phyloP scores from a whole-genome alignment of 2,329 filamentous ascomycete genomes.

The Exophiala mesophila region DNA sequence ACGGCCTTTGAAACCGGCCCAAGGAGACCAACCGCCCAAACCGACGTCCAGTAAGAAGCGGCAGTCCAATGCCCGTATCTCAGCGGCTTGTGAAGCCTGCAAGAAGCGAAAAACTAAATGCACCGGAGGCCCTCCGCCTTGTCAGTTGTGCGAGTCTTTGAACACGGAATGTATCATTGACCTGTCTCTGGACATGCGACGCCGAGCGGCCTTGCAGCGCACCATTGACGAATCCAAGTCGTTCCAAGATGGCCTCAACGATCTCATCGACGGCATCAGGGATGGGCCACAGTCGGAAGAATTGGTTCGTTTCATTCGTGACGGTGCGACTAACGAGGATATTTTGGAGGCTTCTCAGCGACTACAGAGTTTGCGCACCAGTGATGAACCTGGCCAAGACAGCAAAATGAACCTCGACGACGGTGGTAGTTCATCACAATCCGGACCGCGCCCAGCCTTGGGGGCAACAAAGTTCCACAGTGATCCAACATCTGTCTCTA shows the following conservation, averaged over 20 bases:
- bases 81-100: conserved; percentile 23
- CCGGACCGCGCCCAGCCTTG: too few relatives aligned
- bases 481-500: too few relatives aligned
- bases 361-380: neutral
- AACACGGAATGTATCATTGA: conserved; percentile 23
- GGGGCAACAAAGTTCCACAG: too few relatives aligned
- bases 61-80: conserved; percentile 14
- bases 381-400: neutral
- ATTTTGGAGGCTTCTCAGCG: neutral
- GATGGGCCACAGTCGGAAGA: neutral
- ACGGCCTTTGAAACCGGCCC: neutral
- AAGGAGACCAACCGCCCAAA: conserved; percentile 6
- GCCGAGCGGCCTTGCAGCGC: conserved; percentile 19
- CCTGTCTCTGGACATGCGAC: conserved; percentile 22
- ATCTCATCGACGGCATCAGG: conserved; percentile 15
- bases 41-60: conserved; percentile 6
- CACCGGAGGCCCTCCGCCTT: conserved; percentile 21
- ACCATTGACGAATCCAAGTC: conserved; percentile 20
- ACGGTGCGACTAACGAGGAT: neutral
- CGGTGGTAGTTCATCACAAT: too few relatives aligned
- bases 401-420: neutral
- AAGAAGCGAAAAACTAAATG: conserved; percentile 25
- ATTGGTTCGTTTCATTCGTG: neutral
- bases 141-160: conserved; percentile 18
- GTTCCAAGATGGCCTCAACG: conserved; percentile 17